Conservation (phyloP, 768 basidiomycete species). For the Lyophyllum atratum region DNA sequence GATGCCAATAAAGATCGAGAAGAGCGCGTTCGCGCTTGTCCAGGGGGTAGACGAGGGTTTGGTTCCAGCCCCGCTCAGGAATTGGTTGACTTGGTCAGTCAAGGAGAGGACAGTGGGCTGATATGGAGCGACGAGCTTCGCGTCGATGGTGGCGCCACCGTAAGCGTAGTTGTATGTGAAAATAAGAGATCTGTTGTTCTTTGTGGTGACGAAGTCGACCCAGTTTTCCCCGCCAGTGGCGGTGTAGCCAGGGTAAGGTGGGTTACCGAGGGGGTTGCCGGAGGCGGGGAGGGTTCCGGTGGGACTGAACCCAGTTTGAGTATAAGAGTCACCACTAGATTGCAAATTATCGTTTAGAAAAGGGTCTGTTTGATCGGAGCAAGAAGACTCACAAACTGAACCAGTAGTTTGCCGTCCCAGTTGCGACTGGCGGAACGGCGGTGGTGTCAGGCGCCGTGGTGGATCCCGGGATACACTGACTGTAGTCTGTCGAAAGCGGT, state of each 20-base stretch:
- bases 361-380: not conserved
- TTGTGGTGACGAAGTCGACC: constrained; percentile 54
- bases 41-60: constrained; percentile 57
- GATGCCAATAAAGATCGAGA: constrained; percentile 73
- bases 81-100: constrained; percentile 64
- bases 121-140: constrained; percentile 56
- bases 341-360: not conserved
- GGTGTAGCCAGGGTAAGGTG: constrained; percentile 54
- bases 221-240: constrained; percentile 60
- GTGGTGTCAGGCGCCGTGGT: constrained; percentile 14
- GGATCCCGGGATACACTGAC: constrained; percentile 37
- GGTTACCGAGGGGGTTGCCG: constrained; percentile 56
- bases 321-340: constrained; percentile 58
- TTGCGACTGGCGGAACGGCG: constrained; percentile 10
- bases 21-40: constrained; percentile 57
- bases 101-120: constrained; percentile 51
- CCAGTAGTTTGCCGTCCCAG: constrained; percentile 45
- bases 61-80: constrained; percentile 44
- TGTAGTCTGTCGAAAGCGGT: constrained; percentile 34
- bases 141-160: constrained; percentile 67
- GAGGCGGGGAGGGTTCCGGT: constrained; percentile 40
- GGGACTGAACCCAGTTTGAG: constrained; percentile 53
- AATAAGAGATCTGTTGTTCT: constrained; percentile 53
- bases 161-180: constrained; percentile 69
- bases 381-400: constrained; percentile 51